Conservation (phyloP, 495 filamentous ascomycete genomes). For the Talaromyces proteolyticus region DNA sequence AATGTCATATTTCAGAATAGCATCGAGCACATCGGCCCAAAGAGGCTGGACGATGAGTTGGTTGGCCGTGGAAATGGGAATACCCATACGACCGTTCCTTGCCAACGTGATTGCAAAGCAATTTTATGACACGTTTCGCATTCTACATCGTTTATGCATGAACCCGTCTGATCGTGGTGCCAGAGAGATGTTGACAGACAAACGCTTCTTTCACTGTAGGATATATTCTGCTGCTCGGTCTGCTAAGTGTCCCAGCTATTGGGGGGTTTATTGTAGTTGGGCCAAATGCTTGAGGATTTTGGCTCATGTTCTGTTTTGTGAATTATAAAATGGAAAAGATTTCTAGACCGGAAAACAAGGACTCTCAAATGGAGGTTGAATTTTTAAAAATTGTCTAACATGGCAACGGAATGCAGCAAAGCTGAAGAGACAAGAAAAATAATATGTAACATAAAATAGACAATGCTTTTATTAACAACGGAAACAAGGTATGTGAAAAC, state of each 20-base stretch:
- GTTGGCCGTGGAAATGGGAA: slow-evolving; percentile 19
- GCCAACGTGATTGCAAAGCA: neutral
- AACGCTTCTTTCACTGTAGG: neutral
- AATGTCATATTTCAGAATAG: slow-evolving; percentile 18
- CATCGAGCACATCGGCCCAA: slow-evolving; percentile 20
- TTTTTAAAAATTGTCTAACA: too few species aligned
- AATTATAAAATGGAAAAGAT: too few species aligned
- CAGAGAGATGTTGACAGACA: neutral
- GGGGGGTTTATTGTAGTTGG: slow-evolving; percentile 23
- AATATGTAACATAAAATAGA: too few species aligned
- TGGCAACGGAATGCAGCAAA: too few species aligned
- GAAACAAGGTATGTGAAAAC: slow-evolving; percentile 8
- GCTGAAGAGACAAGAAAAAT: too few species aligned
- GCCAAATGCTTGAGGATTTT: slow-evolving; percentile 14
- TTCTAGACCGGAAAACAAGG: too few species aligned
- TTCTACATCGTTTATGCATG: neutral
- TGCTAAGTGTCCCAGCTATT: slow-evolving; percentile 14
- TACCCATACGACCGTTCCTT: neutral
- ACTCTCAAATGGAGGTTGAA: too few species aligned
- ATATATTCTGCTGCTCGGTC: neutral
- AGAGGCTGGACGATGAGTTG: slow-evolving; percentile 31
- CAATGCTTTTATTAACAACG: slow-evolving; percentile 7
- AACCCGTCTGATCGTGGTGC: neutral
- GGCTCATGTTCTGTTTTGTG: too few species aligned
- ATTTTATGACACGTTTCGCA: neutral